phyloP scores from a whole-genome alignment of 768 basidiomycete genomes.

The Collybiopsis confluens region DNA sequence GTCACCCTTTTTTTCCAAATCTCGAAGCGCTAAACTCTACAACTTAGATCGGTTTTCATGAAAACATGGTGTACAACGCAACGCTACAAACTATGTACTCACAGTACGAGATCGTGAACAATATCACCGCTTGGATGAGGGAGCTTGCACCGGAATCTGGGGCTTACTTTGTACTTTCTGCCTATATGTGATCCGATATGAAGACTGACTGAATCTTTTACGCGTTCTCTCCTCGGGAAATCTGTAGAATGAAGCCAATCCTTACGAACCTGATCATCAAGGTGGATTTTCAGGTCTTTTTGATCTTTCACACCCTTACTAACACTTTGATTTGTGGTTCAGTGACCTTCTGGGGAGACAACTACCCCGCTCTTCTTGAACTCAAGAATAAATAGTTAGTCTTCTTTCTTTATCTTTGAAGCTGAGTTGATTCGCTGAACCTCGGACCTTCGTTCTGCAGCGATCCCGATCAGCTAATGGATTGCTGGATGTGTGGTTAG shows the following conservation, averaged over 20 bases:
- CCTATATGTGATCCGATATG: not conserved
- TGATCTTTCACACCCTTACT: not conserved
- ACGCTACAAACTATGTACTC: slow-evolving; percentile 12
- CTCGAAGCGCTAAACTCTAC: too few species aligned
- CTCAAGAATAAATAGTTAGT: slow-evolving; percentile 47
- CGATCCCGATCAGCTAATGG: slow-evolving; percentile 42
- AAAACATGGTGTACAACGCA: slow-evolving; percentile 17
- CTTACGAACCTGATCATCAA: slow-evolving; percentile 18
- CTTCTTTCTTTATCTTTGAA: not conserved
- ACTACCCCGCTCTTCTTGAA: slow-evolving; percentile 33
- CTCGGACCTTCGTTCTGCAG: slow-evolving; percentile 18
- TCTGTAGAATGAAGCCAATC: slow-evolving; percentile 17
- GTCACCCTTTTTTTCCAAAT: too few species aligned
- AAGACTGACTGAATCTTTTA: not conserved
- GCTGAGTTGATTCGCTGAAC: not conserved
- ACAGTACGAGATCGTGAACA: slow-evolving; percentile 12
- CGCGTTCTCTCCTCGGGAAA: too few species aligned
- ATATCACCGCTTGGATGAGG: slow-evolving; percentile 11
- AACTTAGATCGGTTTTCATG: slow-evolving; percentile 14
- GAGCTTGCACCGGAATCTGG: slow-evolving; percentile 16
- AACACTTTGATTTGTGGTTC: not conserved
- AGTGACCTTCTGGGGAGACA: slow-evolving; percentile 42
- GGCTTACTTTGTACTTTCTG: slow-evolving; percentile 16
- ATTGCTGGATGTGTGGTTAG: slow-evolving; percentile 50
- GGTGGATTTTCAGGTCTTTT: slow-evolving; percentile 1